Base-by-base conservation (phyloP, 768 basidiomycete species). In the Trametes villosa region DNA sequence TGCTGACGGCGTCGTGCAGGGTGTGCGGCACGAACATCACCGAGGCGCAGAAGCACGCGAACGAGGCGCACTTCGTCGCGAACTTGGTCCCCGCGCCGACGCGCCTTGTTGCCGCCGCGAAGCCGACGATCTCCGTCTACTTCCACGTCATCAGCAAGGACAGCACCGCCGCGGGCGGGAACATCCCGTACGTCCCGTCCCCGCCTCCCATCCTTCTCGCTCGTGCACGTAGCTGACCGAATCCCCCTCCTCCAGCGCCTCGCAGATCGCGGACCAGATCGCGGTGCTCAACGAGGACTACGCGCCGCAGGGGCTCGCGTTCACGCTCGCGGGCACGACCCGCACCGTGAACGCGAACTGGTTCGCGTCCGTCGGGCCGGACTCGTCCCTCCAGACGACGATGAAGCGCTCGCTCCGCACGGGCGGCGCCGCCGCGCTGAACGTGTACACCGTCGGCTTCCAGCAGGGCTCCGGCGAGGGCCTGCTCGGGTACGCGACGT, bases 381-480 rank as follows among this genome's bases (percentile, higher is more conserved):
- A 53, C 46, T 65, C 70, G 26, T 47, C 62, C 15, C 59, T 60
- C 29, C 82, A 85, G 68, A 80, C 74, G 9, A 68, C 70, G 8
- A 84, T 85, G 82, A 85, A 85, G 76, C 67, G 40, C 26, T 52
- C 74, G 27, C 76, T 84, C 29, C 76, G 82, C 40, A 34, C 71
- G 50, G 82, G 84, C 45, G 74, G 68, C 30, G 71, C 67, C 2
- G 65, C 66, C 12, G 77, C 72, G 42, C 75, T 85, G 57, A 84
- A 83, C 59, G 74, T 83, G 53, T 84, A 84, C 73, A 77, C 77
- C 36, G 81, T 83, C 29, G 81, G 82, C 75, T 82, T 81, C 72
- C 66, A 48, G 30, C 72, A 71, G 49, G 78, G 75, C 13, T 67
- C 73, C 26, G 78, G 72, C 57, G 66, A 69, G 30, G 80, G 81